These are phyloP conservation scores for Phytophthora agathidicida DNA, from an alignment of 352 stramenopile species.

Conservation along the genomic window DNA sequence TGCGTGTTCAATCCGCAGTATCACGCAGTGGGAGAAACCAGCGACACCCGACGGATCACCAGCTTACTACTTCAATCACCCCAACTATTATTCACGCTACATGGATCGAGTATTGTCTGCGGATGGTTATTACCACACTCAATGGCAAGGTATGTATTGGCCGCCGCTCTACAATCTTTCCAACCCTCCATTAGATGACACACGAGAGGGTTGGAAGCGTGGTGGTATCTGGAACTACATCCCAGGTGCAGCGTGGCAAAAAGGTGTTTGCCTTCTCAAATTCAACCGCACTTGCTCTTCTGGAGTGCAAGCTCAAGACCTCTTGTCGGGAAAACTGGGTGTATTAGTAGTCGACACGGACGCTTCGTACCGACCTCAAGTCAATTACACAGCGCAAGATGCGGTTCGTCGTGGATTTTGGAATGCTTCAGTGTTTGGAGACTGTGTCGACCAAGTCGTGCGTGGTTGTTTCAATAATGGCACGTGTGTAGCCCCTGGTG, in stretches of 20 bases:
- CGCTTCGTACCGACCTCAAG: slow-evolving; percentile 86
- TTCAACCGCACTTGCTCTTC: slow-evolving; percentile 88
- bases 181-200: slow-evolving; percentile 85
- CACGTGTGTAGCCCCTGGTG: slow-evolving; percentile 91
- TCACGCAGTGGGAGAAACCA: slow-evolving; percentile 96
- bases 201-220: slow-evolving; percentile 91
- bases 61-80: slow-evolving; percentile 90
- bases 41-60: slow-evolving; percentile 53
- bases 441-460: slow-evolving; percentile 93
- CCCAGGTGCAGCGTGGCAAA: slow-evolving; percentile 82
- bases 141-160: slow-evolving; percentile 93
- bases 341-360: slow-evolving; percentile 92
- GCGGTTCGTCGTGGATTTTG: slow-evolving; percentile 63
- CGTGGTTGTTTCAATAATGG: slow-evolving; percentile 96
- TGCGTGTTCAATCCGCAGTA: slow-evolving; percentile 92
- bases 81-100: slow-evolving; percentile 97
- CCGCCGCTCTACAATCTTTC: slow-evolving; percentile 91
- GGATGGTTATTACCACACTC: slow-evolving; percentile 87
- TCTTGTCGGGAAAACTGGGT: slow-evolving; percentile 25
- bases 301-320: slow-evolving; percentile 37
- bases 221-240: slow-evolving; percentile 79
- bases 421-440: slow-evolving; percentile 53
- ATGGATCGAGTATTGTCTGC: slow-evolving; percentile 90
- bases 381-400: slow-evolving; percentile 73
- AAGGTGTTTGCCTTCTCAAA: slow-evolving; percentile 94